A percentile compares a stretch with the other conserved stretches of the same genome.
Evolutionary conservation across 331 rosid genomes (phyloP).

Genomic region (Prunus yedoensis): DNA sequence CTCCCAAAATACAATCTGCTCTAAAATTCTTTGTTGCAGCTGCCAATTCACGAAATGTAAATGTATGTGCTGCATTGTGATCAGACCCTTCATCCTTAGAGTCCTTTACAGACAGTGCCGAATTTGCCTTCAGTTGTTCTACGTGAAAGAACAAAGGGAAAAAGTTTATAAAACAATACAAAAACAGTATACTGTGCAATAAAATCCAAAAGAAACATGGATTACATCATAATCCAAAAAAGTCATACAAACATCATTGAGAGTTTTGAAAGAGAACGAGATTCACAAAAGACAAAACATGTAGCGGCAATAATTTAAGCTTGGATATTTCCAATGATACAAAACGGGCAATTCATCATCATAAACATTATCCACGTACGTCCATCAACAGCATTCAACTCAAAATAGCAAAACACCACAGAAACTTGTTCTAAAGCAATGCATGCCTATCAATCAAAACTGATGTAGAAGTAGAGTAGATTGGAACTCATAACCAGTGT

Average conservation of each 20-base stretch:
- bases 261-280: conserved; percentile 3
- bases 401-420: not conserved
- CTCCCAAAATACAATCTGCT: conserved; percentile 42
- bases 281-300: not conserved
- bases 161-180: not conserved
- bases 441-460: conserved; percentile 1
- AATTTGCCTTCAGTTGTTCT: conserved; percentile 29
- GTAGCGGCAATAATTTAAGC: not conserved
- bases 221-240: not conserved
- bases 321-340: not conserved
- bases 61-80: conserved; percentile 46
- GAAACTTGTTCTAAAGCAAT: not conserved
- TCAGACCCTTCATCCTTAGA: conserved; percentile 18
- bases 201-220: not conserved
- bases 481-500: not conserved
- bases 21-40: conserved; percentile 41
- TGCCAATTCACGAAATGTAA: conserved; percentile 44
- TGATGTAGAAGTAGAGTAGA: no score
- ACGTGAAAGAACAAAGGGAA: not conserved
- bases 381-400: conserved; percentile 8
- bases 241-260: not conserved
- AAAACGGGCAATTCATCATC: not conserved
- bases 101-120: conserved; percentile 7
- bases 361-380: not conserved
- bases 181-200: not conserved